Evolutionary conservation across 768 basidiomycete species (phyloP).

Genomic region (Phanerochaete carnosa): DNA sequence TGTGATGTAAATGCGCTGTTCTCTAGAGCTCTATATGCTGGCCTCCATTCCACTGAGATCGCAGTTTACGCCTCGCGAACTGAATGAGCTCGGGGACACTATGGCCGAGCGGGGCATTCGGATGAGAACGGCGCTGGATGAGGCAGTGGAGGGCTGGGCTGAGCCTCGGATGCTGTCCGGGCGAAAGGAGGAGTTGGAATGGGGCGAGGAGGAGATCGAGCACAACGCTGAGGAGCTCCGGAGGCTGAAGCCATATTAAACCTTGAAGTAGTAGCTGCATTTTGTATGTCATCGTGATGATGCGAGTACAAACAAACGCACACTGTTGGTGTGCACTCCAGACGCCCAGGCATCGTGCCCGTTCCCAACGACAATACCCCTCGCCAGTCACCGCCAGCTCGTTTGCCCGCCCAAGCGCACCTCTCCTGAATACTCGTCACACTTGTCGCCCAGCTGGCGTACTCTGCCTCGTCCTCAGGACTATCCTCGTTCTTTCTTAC

Average conservation of each 20-base stretch:
- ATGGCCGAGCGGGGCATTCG: slow-evolving; percentile 79
- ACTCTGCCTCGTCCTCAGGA: background rate
- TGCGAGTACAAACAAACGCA: slow-evolving; percentile 2
- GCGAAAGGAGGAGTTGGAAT: slow-evolving; percentile 8
- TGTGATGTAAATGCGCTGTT: slow-evolving; percentile 12
- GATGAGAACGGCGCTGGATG: slow-evolving; percentile 59
- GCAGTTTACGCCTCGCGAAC: slow-evolving; percentile 57
- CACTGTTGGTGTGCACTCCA: background rate
- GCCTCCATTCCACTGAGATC: slow-evolving; percentile 70
- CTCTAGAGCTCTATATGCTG: slow-evolving; percentile 67
- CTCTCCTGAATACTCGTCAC: background rate
- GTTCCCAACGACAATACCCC: slow-evolving; percentile 6
- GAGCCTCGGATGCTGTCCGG: slow-evolving; percentile 16
- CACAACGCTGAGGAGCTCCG: slow-evolving; percentile 54
- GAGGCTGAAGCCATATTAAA: slow-evolving; percentile 60
- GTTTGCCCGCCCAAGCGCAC: background rate
- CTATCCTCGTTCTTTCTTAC: background rate
- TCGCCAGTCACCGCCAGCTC: background rate
- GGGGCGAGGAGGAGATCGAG: slow-evolving; percentile 52
- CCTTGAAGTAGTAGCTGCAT: background rate
- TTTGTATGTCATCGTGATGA: background rate
- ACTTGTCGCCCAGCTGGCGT: background rate
- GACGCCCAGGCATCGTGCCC: background rate
- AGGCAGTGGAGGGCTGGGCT: slow-evolving; percentile 43
- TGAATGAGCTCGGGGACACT: slow-evolving; percentile 59